Percentiles rank a stretch among this genome's conserved stretches.
Evolutionary conservation across 306 rosid species (phyloP).

Genomic region (Ochetophila trinervis): DNA sequence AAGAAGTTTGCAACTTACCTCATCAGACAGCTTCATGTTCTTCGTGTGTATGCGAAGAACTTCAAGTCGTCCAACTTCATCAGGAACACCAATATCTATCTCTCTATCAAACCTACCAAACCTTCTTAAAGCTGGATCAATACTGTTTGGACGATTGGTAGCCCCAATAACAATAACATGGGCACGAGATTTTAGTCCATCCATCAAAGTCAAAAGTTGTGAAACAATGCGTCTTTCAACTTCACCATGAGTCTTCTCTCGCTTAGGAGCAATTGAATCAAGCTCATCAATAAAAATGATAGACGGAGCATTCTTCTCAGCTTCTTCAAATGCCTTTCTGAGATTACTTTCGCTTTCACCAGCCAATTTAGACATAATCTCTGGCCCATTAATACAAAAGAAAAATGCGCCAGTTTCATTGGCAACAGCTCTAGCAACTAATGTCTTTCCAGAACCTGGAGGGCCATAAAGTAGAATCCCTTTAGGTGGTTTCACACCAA

Average conservation of each 20-base stretch:
- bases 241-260: slow-evolving; percentile 75
- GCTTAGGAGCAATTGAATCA: slow-evolving; percentile 71
- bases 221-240: slow-evolving; percentile 71
- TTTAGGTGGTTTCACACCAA: slow-evolving; percentile 72
- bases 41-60: slow-evolving; percentile 64
- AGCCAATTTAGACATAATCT: slow-evolving; percentile 75
- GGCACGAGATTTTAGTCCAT: slow-evolving; percentile 62
- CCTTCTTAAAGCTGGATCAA: slow-evolving; percentile 67
- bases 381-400: slow-evolving; percentile 65
- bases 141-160: slow-evolving; percentile 62
- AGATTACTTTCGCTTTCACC: slow-evolving; percentile 71
- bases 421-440: slow-evolving; percentile 69
- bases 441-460: slow-evolving; percentile 70
- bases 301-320: slow-evolving; percentile 71
- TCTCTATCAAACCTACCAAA: slow-evolving; percentile 69
- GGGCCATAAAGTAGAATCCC: slow-evolving; percentile 75
- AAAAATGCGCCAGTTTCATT: slow-evolving; percentile 77
- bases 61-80: slow-evolving; percentile 72
- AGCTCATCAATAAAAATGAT: slow-evolving; percentile 64
- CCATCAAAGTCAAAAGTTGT: slow-evolving; percentile 72
- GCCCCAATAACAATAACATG: slow-evolving; percentile 66
- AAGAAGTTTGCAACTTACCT: slow-evolving; percentile 28
- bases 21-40: slow-evolving; percentile 69
- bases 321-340: slow-evolving; percentile 75
- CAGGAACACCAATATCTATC: slow-evolving; percentile 69